Percentiles rank a stretch among this genome's conserved stretches.
phyloP scores from a whole-genome alignment of 352 stramenopile species.

The Globisporangium uncinulatum region DNA sequence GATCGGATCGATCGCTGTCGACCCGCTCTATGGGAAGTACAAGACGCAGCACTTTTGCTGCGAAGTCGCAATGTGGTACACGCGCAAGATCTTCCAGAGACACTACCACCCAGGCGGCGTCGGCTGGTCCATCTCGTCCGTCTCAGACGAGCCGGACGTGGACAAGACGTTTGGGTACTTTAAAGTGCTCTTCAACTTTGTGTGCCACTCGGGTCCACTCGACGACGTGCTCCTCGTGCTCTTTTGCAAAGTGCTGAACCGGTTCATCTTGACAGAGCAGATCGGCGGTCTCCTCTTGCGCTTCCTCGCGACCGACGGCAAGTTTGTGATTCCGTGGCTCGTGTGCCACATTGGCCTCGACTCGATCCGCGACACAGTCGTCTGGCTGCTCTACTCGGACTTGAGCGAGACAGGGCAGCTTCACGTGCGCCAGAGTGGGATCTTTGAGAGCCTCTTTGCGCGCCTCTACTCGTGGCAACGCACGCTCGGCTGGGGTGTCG shows the following conservation, averaged over 20 bases:
- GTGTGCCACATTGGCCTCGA: constrained; percentile 80
- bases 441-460: constrained; percentile 76
- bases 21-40: constrained; percentile 78
- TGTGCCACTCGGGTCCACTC: constrained; percentile 54
- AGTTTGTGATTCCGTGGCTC: constrained; percentile 67
- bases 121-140: constrained; percentile 27
- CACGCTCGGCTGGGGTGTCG: constrained; percentile 78
- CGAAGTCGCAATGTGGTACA: constrained; percentile 73
- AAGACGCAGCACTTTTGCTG: constrained; percentile 83
- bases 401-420: constrained; percentile 60
- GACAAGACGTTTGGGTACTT: constrained; percentile 54
- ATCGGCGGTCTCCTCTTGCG: constrained; percentile 59
- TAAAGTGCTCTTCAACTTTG: constrained; percentile 82
- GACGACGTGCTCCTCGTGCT: constrained; percentile 78
- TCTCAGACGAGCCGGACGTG: constrained; percentile 43
- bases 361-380: constrained; percentile 77
- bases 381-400: constrained; percentile 84
- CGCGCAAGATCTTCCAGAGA: constrained; percentile 70
- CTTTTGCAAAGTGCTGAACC: constrained; percentile 85
- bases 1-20: constrained; percentile 18
- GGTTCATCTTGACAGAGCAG: constrained; percentile 69
- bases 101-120: constrained; percentile 25
- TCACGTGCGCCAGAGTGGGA: constrained; percentile 57
- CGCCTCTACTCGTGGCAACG: constrained; percentile 77
- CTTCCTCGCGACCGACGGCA: constrained; percentile 65